Evolutionary conservation across 176 grass and related monocot species (phyloP).

Genomic region (Eragrostis curvula): DNA sequence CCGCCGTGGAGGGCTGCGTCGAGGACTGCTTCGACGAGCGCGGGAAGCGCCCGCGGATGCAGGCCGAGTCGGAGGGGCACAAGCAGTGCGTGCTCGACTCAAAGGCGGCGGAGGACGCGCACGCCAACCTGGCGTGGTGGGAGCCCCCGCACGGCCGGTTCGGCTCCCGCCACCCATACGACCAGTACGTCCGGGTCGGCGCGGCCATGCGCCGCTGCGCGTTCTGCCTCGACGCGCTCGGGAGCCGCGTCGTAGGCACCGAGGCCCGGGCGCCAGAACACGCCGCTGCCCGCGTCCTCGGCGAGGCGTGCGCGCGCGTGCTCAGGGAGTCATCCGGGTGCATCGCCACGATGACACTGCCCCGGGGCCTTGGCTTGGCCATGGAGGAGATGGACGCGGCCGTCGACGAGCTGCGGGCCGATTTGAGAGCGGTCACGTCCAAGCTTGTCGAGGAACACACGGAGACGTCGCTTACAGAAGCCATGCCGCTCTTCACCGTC

Average conservation of each 20-base stretch:
- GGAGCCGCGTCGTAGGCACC: constrained; percentile 43
- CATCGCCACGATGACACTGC: constrained; percentile 49
- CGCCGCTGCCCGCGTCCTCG: constrained; percentile 49
- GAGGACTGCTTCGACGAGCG: constrained; percentile 52
- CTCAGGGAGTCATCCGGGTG: constrained; percentile 58
- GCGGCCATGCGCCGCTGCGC: constrained; percentile 56
- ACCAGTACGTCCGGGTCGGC: constrained; percentile 59
- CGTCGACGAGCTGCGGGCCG: constrained; percentile 56
- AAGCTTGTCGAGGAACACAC: constrained; percentile 30
- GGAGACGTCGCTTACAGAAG: constrained; percentile 45
- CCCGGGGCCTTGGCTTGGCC: constrained; percentile 39
- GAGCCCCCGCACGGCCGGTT: constrained; percentile 65
- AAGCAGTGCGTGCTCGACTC: constrained; percentile 56
- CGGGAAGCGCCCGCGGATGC: not conserved
- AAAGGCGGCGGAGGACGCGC: constrained; percentile 69
- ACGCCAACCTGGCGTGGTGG: constrained; percentile 76
- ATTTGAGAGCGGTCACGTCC: constrained; percentile 46
- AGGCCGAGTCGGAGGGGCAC: constrained; percentile 47
- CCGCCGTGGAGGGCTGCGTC: constrained; percentile 54
- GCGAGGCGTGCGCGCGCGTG: constrained; percentile 45
- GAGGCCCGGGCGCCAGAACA: constrained; percentile 30
- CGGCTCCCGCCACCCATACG: constrained; percentile 60
- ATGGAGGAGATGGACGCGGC: constrained; percentile 57
- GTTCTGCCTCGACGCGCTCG: constrained; percentile 66
- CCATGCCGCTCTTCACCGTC: constrained; percentile 46